A percentile compares a stretch with the other conserved stretches of the same genome.
Evolutionary conservation across 2,329 filamentous ascomycete genomes (phyloP).

Genomic region (Alternaria incomplexa): DNA sequence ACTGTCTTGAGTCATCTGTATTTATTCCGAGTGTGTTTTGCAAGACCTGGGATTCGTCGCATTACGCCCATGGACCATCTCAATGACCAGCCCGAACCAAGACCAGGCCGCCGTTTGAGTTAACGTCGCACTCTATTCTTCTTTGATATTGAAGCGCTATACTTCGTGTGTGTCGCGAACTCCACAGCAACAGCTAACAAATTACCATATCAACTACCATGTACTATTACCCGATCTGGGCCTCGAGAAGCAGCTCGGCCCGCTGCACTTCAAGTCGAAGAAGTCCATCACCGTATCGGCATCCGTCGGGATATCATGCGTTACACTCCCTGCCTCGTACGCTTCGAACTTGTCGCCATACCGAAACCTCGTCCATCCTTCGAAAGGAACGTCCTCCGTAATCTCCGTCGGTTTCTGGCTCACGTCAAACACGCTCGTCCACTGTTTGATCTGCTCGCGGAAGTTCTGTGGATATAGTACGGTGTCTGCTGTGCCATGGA

Average conservation of each 20-base stretch:
- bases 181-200: neutral
- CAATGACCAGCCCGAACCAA: neutral
- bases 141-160: neutral
- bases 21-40: neutral
- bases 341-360: slow-evolving; percentile 43
- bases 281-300: slow-evolving; percentile 40
- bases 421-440: slow-evolving; percentile 40
- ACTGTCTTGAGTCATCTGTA: neutral
- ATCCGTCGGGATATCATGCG: slow-evolving; percentile 42
- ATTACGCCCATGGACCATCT: neutral
- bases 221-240: neutral
- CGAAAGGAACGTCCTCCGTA: slow-evolving; percentile 34
- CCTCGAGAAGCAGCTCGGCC: slow-evolving; percentile 25
- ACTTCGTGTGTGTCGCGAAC: neutral
- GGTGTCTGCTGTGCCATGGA: slow-evolving; percentile 37
- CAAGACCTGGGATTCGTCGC: neutral
- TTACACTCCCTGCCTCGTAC: slow-evolving; percentile 37
- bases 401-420: slow-evolving; percentile 29
- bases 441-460: slow-evolving; percentile 44
- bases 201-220: neutral
- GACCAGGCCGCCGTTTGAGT: neutral
- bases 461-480: slow-evolving; percentile 41
- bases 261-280: slow-evolving; percentile 38
- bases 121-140: neutral
- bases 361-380: slow-evolving; percentile 37